These are phyloP conservation scores for Collariella sp. DNA, from an alignment of 495 filamentous ascomycete genomes.

Conservation along the genomic window DNA sequence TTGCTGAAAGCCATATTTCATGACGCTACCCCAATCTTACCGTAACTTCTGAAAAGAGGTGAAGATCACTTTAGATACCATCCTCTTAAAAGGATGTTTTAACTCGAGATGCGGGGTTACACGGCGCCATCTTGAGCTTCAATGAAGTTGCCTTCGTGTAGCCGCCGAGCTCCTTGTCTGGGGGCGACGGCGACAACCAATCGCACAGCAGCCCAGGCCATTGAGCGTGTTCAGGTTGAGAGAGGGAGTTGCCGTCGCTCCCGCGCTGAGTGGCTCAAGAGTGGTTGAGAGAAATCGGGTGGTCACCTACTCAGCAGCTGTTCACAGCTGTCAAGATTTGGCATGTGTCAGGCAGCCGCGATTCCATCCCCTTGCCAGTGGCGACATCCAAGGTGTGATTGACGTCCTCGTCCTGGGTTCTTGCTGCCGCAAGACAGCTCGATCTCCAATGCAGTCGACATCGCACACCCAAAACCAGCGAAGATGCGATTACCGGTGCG, in stretches of 20 bases:
- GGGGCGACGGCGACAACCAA: neutral
- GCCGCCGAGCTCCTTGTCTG: neutral
- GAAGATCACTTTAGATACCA: no score
- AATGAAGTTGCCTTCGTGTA: neutral
- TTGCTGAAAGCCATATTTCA: constrained; percentile 23
- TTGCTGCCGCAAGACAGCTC: neutral
- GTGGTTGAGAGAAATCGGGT: no score
- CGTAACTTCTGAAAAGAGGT: no score
- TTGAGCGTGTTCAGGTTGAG: neutral
- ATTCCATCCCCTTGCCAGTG: neutral
- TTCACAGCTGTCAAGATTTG: no score
- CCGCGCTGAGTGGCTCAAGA: no score
- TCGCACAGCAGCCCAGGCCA: neutral
- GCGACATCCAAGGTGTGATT: neutral
- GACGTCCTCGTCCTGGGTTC: neutral
- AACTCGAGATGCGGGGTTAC: constrained; percentile 2
- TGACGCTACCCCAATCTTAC: neutral
- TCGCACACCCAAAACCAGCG: neutral
- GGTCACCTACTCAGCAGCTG: no score
- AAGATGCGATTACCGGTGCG: constrained; percentile 24
- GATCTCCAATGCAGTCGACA: neutral
- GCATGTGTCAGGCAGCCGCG: no score
- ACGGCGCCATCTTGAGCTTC: neutral
- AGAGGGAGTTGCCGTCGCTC: no score
- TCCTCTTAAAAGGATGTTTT: no score